Conservation (phyloP, 495 filamentous ascomycete genomes). For the Xylaria longipes region DNA sequence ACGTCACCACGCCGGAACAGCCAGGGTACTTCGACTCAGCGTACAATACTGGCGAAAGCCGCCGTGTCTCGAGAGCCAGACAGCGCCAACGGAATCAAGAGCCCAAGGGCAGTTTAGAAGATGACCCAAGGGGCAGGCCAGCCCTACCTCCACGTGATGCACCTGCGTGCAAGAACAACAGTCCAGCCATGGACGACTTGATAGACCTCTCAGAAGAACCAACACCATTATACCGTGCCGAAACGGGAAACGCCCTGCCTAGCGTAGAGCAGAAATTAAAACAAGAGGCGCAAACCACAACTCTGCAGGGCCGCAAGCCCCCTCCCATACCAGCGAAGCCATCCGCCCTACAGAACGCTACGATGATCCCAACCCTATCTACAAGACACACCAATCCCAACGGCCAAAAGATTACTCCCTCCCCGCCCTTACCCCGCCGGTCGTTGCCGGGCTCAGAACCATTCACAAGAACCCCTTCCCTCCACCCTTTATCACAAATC, state of each 20-base stretch:
- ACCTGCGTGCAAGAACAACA: conserved; percentile 31
- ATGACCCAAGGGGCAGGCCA: conserved; percentile 39
- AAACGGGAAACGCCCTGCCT: conserved; percentile 31
- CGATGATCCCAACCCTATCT: conserved; percentile 30
- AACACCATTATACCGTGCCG: conserved; percentile 41
- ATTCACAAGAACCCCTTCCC: conserved; percentile 1
- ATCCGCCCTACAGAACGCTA: conserved; percentile 59
- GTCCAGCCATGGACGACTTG: conserved; percentile 59
- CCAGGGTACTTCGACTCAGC: conserved; percentile 80
- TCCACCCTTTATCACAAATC: conserved; percentile 45
- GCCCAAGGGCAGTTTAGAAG: conserved; percentile 34
- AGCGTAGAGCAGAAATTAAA: conserved; percentile 25
- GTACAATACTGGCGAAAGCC: conserved; percentile 44
- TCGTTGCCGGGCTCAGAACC: conserved; percentile 26
- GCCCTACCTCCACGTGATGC: conserved; percentile 45
- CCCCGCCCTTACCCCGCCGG: conserved; percentile 36
- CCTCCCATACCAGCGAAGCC: conserved; percentile 73
- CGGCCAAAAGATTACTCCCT: conserved; percentile 30
- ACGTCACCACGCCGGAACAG: conserved; percentile 79
- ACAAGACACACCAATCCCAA: conserved; percentile 25
- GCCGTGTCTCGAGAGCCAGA: conserved; percentile 25
- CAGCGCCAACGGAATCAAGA: conserved; percentile 29
- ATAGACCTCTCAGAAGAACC: conserved; percentile 70
- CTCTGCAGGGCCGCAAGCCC: conserved; percentile 40
- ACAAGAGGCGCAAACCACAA: conserved; percentile 49